phyloP scores from a whole-genome alignment of 2,329 filamentous ascomycete species.

The Ceratocystis harringtonii region DNA sequence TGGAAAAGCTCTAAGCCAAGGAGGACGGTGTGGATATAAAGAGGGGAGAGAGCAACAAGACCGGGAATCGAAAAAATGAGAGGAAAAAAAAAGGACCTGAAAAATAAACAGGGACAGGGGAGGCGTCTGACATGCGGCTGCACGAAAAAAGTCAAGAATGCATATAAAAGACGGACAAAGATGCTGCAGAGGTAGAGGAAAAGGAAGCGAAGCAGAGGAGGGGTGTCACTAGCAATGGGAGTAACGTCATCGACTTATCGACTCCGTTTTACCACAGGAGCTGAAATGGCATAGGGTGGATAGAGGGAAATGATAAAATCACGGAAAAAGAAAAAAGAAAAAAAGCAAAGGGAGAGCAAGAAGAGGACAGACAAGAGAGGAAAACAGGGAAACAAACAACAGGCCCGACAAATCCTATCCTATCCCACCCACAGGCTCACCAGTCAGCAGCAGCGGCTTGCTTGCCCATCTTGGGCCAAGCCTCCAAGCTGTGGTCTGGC shows the following conservation, averaged over 20 bases:
- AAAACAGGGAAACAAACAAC: neutral
- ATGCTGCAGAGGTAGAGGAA: neutral
- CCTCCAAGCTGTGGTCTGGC: neutral
- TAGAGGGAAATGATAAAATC: neutral
- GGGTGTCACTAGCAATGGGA: neutral
- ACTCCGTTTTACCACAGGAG: conserved; percentile 4
- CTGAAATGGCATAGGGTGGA: conserved; percentile 3
- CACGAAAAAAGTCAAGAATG: neutral
- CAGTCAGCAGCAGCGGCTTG: neutral
- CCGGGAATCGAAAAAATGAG: neutral
- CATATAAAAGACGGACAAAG: neutral
- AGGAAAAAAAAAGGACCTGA: neutral
- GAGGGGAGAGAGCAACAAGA: neutral
- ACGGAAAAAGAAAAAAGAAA: neutral
- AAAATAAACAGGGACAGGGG: neutral
- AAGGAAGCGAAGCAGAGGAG: neutral
- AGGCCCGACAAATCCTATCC: neutral
- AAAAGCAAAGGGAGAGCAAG: neutral
- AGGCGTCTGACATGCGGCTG: neutral
- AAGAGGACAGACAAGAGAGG: neutral
- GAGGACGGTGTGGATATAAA: neutral
- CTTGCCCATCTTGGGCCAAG: neutral
- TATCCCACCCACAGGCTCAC: neutral
- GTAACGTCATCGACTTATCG: conserved; percentile 5
- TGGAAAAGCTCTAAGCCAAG: conserved; percentile 2